Conservation (phyloP, 495 filamentous ascomycete genomes). For the Monascus purpureus region DNA sequence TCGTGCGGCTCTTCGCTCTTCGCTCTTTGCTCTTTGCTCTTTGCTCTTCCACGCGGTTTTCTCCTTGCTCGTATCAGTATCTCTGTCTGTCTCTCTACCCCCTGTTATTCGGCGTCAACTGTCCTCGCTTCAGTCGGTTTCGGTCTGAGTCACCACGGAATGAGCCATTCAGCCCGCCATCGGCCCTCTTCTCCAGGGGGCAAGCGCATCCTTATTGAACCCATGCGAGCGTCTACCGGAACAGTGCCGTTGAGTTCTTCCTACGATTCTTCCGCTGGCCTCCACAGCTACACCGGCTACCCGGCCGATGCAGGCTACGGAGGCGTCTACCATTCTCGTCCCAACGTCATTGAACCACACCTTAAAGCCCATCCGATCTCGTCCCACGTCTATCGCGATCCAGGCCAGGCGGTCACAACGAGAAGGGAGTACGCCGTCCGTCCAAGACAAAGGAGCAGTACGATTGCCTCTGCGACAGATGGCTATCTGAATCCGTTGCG, state of each 20-base stretch:
- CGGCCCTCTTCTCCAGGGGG: conserved; percentile 22
- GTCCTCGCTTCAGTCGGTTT: too few relatives aligned
- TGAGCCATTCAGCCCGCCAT: conserved; percentile 12
- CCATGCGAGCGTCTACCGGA: conserved; percentile 35
- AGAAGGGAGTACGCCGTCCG: conserved; percentile 31
- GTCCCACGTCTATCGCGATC: conserved; percentile 20
- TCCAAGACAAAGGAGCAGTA: conserved; percentile 25
- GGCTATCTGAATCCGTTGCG: conserved; percentile 12
- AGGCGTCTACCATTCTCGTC: conserved; percentile 16
- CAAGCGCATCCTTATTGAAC: conserved; percentile 23
- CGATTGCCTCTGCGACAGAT: conserved; percentile 15
- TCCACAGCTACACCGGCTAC: conserved; percentile 19
- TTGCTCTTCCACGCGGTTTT: too few relatives aligned
- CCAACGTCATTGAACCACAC: conserved; percentile 9
- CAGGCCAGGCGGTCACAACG: conserved; percentile 17
- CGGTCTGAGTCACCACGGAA: too few relatives aligned
- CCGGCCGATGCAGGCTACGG: conserved; percentile 20
- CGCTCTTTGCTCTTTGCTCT: too few relatives aligned
- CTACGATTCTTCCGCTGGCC: conserved; percentile 14
- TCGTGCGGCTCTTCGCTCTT: too few relatives aligned
- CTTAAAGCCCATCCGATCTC: conserved; percentile 26
- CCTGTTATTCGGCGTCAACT: too few relatives aligned
- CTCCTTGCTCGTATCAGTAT: too few relatives aligned
- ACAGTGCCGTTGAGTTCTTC: conserved; percentile 25
- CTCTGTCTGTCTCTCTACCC: too few relatives aligned